These are phyloP conservation scores for Orbilia oligospora DNA, from an alignment of 2,329 filamentous ascomycete species.

Conservation along the genomic window DNA sequence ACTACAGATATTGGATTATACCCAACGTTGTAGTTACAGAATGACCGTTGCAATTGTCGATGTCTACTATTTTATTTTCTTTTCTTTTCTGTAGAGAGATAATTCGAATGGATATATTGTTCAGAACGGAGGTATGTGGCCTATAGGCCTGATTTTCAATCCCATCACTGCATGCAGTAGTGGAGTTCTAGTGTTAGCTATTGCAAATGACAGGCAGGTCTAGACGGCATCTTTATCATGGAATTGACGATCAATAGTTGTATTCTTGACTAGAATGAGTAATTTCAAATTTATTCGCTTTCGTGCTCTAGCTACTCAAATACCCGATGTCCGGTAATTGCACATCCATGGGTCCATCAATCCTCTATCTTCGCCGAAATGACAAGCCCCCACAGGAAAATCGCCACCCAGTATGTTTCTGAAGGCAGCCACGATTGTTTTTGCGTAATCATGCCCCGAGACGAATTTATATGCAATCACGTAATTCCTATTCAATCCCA, in stretches of 20 bases:
- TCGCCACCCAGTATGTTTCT: conserved; percentile 7
- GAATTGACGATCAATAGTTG: neutral
- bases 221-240: neutral
- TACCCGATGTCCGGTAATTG: conserved; percentile 10
- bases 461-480: conserved; percentile 23
- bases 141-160: neutral
- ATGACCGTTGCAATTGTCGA: neutral
- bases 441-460: conserved; percentile 9
- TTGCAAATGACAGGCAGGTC: neutral
- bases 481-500: conserved; percentile 13
- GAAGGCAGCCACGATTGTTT: conserved; percentile 16
- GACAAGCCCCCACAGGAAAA: conserved; percentile 20
- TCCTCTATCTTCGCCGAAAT: neutral
- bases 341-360: too few species aligned
- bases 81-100: neutral
- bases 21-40: conserved; percentile 6
- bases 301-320: neutral
- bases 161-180: too few species aligned
- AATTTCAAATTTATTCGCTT: neutral
- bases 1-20: neutral
- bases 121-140: conserved; percentile 4
- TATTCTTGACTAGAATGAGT: neutral
- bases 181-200: too few species aligned
- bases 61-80: neutral
- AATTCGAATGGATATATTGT: neutral